Evolutionary conservation across 2,329 filamentous ascomycete species (phyloP).

Genomic region (Exophiala phaeomuriformis): DNA sequence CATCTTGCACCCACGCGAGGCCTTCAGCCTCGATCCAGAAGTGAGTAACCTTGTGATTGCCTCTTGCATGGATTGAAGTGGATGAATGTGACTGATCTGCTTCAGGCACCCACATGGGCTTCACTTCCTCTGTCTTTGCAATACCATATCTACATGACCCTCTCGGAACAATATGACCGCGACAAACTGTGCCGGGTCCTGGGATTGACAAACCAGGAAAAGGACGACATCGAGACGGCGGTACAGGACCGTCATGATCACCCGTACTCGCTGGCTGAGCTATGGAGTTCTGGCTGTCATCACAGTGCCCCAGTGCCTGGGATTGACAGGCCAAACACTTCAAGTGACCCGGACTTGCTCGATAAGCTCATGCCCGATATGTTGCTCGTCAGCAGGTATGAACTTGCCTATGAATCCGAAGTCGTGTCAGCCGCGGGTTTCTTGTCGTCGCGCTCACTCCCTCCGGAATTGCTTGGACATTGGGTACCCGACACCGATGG

Average conservation of each 20-base stretch:
- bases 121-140: slow-evolving; percentile 15
- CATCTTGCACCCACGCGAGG: no score
- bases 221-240: slow-evolving; percentile 3
- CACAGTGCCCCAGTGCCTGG: background rate
- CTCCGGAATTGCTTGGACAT: slow-evolving; percentile 6
- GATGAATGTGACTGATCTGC: background rate
- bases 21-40: background rate
- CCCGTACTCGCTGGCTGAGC: slow-evolving; percentile 5
- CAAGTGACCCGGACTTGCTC: slow-evolving; percentile 14
- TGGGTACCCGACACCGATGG: slow-evolving; percentile 14
- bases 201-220: slow-evolving; percentile 13
- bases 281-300: slow-evolving; percentile 9
- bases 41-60: background rate
- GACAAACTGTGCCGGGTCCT: background rate
- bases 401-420: slow-evolving; percentile 11
- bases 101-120: slow-evolving; percentile 9
- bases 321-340: background rate
- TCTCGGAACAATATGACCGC: background rate
- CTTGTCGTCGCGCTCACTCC: slow-evolving; percentile 1
- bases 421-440: slow-evolving; percentile 7
- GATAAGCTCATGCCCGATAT: slow-evolving; percentile 14
- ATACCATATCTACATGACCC: slow-evolving; percentile 13
- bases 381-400: slow-evolving; percentile 16
- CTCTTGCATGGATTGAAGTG: background rate
- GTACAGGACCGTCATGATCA: slow-evolving; percentile 1